Evolutionary conservation across 495 filamentous ascomycete species (phyloP).

Genomic region (Talaromyces stipitatus): DNA sequence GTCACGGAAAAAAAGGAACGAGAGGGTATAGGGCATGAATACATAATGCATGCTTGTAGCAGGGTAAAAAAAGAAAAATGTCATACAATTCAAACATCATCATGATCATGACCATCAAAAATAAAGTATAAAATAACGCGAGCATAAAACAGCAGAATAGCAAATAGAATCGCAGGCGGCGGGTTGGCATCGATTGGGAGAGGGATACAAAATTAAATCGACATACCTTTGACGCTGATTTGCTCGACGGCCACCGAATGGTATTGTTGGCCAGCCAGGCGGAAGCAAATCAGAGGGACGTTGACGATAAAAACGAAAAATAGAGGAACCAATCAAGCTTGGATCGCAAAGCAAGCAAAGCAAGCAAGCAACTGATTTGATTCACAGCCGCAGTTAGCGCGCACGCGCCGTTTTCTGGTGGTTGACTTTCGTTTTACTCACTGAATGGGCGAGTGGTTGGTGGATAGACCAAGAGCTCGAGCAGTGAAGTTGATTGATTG

Average conservation of each 20-base stretch:
- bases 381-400: slow-evolving; percentile 1
- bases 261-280: slow-evolving; percentile 1
- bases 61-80: slow-evolving; percentile 1
- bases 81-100: background rate
- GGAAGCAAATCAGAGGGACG: slow-evolving; percentile 2
- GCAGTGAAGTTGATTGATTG: background rate
- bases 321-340: background rate
- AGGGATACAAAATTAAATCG: background rate
- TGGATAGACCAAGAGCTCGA: background rate
- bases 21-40: background rate
- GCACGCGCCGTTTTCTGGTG: background rate
- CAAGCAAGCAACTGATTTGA: background rate
- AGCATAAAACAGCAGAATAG: background rate
- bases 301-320: background rate
- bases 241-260: background rate
- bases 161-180: background rate
- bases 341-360: background rate
- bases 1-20: background rate
- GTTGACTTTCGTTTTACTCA: background rate
- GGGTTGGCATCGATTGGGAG: background rate
- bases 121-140: background rate
- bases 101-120: background rate
- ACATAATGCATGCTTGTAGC: background rate
- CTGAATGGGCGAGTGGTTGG: background rate
- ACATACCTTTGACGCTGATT: slow-evolving; percentile 2